A percentile compares a stretch with the other conserved stretches of the same genome.
Evolutionary conservation across 805 yeast species (phyloP).

Genomic region (Metschnikowia henanensis): DNA sequence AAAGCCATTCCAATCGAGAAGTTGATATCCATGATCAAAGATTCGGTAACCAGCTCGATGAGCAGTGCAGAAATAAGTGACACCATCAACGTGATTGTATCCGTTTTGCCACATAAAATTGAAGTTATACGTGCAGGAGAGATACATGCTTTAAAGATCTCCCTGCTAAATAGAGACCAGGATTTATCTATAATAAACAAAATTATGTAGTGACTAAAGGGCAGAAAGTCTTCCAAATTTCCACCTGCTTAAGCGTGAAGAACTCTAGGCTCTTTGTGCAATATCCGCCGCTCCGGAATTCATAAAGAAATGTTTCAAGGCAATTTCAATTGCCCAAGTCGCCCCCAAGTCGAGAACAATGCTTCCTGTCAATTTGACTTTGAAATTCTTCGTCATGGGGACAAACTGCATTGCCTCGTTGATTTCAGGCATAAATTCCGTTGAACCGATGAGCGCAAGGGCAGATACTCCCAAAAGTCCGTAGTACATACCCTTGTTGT

Average conservation of each 20-base stretch:
- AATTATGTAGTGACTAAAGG: background rate
- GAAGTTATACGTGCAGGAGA: slow-evolving; percentile 23
- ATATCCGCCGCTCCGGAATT: slow-evolving; percentile 92
- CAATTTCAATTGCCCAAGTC: slow-evolving; percentile 74
- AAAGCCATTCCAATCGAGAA: slow-evolving; percentile 26
- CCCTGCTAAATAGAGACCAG: slow-evolving; percentile 24
- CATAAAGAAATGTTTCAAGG: slow-evolving; percentile 83
- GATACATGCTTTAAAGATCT: slow-evolving; percentile 27
- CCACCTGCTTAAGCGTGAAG: no score
- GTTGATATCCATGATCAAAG: slow-evolving; percentile 29
- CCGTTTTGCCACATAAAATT: slow-evolving; percentile 21
- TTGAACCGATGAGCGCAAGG: slow-evolving; percentile 86
- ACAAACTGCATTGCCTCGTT: slow-evolving; percentile 92
- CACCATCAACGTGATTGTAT: slow-evolving; percentile 22
- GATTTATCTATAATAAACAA: slow-evolving; percentile 21
- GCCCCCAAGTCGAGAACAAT: slow-evolving; percentile 75
- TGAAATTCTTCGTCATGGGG: slow-evolving; percentile 75
- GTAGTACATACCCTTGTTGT: slow-evolving; percentile 95
- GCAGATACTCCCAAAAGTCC: slow-evolving; percentile 91
- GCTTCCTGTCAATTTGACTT: slow-evolving; percentile 69
- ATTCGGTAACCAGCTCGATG: slow-evolving; percentile 33
- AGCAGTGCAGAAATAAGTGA: slow-evolving; percentile 32
- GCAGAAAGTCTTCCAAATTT: no score
- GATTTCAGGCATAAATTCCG: slow-evolving; percentile 92
- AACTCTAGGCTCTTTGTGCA: slow-evolving; percentile 39